These are phyloP conservation scores for Priceomyces fermenticarens DNA, from an alignment of 805 yeast genomes.

Conservation along the genomic window DNA sequence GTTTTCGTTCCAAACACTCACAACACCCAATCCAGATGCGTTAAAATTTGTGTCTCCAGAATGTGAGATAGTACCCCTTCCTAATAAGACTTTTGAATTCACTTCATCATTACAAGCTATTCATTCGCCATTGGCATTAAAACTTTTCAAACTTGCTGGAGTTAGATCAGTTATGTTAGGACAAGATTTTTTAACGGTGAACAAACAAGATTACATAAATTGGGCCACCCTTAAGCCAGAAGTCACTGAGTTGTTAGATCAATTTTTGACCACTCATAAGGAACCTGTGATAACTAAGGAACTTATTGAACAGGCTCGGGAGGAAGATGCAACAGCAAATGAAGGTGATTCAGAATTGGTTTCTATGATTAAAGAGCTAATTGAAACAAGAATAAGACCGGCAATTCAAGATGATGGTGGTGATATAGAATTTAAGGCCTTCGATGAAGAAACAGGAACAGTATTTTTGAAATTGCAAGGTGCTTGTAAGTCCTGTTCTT, in stretches of 20 bases:
- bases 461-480: slow-evolving; percentile 90
- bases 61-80: slow-evolving; percentile 43
- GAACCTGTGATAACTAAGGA: slow-evolving; percentile 42
- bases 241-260: slow-evolving; percentile 61
- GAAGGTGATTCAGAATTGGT: slow-evolving; percentile 68
- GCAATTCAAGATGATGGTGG: slow-evolving; percentile 81
- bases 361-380: slow-evolving; percentile 85
- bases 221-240: slow-evolving; percentile 61
- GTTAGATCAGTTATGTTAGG: slow-evolving; percentile 75
- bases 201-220: slow-evolving; percentile 55
- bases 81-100: slow-evolving; percentile 49
- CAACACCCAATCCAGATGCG: slow-evolving; percentile 78
- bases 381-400: slow-evolving; percentile 91
- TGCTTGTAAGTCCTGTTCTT: slow-evolving; percentile 91
- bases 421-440: slow-evolving; percentile 84
- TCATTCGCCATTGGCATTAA: slow-evolving; percentile 62
- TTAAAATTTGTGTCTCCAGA: slow-evolving; percentile 59
- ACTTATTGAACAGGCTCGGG: slow-evolving; percentile 35
- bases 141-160: slow-evolving; percentile 57
- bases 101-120: slow-evolving; percentile 52
- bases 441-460: slow-evolving; percentile 80
- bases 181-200: slow-evolving; percentile 68
- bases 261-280: slow-evolving; percentile 34
- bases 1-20: slow-evolving; percentile 42
- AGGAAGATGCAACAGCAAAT: slow-evolving; percentile 41